phyloP scores from a whole-genome alignment of 176 grass and related monocot genomes.

The Luzula sylvatica region DNA sequence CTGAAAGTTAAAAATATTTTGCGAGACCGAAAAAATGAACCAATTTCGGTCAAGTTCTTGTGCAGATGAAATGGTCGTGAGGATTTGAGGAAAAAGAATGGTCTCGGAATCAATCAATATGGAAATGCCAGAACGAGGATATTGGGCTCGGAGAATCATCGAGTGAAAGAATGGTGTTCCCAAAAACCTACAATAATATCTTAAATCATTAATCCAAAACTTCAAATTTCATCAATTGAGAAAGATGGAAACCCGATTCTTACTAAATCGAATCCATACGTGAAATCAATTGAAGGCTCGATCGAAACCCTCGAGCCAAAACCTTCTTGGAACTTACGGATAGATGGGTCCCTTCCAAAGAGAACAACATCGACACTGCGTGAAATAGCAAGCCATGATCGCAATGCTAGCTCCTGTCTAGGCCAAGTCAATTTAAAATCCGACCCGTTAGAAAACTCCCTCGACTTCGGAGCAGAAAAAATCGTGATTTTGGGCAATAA shows the following conservation, averaged over 20 bases:
- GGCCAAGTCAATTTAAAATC: slow-evolving; percentile 11
- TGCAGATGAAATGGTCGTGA: slow-evolving; percentile 15
- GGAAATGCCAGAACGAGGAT: slow-evolving; percentile 40
- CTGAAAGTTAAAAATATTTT: slow-evolving; percentile 21
- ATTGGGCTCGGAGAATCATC: slow-evolving; percentile 51
- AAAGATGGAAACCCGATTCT: neutral
- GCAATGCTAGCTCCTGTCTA: slow-evolving; percentile 61
- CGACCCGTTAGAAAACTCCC: slow-evolving; percentile 15
- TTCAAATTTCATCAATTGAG: neutral
- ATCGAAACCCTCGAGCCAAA: slow-evolving; percentile 44
- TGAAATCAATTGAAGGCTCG: slow-evolving; percentile 45
- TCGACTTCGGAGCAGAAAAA: slow-evolving; percentile 32
- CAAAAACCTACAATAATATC: slow-evolving; percentile 42
- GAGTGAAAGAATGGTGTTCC: slow-evolving; percentile 78
- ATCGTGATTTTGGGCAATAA: slow-evolving; percentile 27
- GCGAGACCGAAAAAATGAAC: slow-evolving; percentile 53
- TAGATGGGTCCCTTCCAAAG: slow-evolving; percentile 32
- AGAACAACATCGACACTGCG: slow-evolving; percentile 53
- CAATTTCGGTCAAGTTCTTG: slow-evolving; percentile 40
- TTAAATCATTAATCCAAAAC: neutral
- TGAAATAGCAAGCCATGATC: slow-evolving; percentile 70
- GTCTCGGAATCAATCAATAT: slow-evolving; percentile 53
- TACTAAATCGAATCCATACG: slow-evolving; percentile 28
- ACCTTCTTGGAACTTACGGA: slow-evolving; percentile 10
- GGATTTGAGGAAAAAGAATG: slow-evolving; percentile 45